These are phyloP conservation scores for Colletotrichum orchidophilum DNA, from an alignment of 2,329 filamentous ascomycete species.

Conservation along the genomic window DNA sequence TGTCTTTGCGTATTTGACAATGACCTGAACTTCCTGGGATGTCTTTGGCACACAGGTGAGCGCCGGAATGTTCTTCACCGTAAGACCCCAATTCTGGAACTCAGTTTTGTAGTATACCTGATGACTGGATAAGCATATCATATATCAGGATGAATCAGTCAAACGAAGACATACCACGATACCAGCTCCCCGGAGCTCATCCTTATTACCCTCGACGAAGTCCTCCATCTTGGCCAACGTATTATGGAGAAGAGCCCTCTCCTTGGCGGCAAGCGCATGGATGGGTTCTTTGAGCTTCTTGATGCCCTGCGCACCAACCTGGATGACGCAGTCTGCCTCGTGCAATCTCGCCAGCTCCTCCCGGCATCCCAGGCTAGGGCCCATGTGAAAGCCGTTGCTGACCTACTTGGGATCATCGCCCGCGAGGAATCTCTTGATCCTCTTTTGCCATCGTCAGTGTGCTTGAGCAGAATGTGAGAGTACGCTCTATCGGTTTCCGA, in stretches of 20 bases:
- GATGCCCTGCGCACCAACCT: background rate
- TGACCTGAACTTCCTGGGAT: background rate
- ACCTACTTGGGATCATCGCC: background rate
- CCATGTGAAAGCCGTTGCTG: background rate
- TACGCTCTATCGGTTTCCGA: background rate
- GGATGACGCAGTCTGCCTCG: background rate
- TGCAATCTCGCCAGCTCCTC: background rate
- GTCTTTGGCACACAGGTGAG: background rate
- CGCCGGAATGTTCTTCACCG: background rate
- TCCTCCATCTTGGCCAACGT: background rate
- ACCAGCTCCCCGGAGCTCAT: background rate
- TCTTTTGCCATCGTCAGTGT: background rate
- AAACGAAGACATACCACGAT: background rate
- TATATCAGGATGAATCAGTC: background rate
- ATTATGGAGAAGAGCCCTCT: background rate
- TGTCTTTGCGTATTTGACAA: background rate
- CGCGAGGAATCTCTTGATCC: background rate
- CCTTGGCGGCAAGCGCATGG: background rate
- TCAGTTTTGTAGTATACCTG: background rate
- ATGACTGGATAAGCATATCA: background rate
- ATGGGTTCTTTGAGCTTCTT: background rate
- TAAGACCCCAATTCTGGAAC: background rate
- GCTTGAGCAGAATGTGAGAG: background rate
- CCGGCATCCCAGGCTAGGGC: background rate
- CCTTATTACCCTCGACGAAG: background rate